Base-by-base conservation (phyloP, 2,329 filamentous ascomycete genomes). In the Aspergillus ibericus region DNA sequence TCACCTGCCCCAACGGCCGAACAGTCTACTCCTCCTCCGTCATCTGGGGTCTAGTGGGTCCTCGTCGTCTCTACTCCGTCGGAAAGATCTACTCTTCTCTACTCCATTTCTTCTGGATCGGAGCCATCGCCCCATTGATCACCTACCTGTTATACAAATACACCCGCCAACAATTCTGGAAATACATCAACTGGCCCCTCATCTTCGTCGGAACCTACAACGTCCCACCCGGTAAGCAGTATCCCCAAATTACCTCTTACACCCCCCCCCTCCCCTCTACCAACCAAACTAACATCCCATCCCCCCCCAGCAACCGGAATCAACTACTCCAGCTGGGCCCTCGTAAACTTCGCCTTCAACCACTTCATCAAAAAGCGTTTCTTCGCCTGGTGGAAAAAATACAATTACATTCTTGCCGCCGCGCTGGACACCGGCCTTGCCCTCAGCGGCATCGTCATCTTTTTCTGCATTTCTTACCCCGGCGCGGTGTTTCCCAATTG, bases 281-380 rank as follows among this genome's bases (percentile, higher is more conserved):
- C 25, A 25, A 22, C 10, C 16, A 49, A 46, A 18, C 40, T 55
- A 25, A 62, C 34, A 27, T 13, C 35, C 4, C 3, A 38, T n/a
- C 25, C 15, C n/a, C n/a, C n/a, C 40, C 25, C 32, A 65, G 71
- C 70, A 18, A 75, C 72, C 22, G 70, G 70, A 25, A 71, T 74
- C 48, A 74, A 72, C 50, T 73, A 73, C 53, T 72, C 71, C n/a
- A 71, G 68, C 56, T 73, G 70, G 70, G 70, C 68, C 3, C 59
- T 74, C 13, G 71, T 75, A 44, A 75, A 75, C 35, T 96, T 89
- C 74, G 66, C 91, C 44, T 96, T 96, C 81, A 96, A 96, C 73
- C 88, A 88, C 71, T 75, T 88, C 60, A 83, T 96, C 68, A 86
- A 88, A 29, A 61, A 63, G 5, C 62, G 58, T 3, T 69, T 57